Evolutionary conservation across 176 grass and related monocot genomes (phyloP), one percentile per base, ranked within the genome.

Genomic region (Leersia perrieri): DNA sequence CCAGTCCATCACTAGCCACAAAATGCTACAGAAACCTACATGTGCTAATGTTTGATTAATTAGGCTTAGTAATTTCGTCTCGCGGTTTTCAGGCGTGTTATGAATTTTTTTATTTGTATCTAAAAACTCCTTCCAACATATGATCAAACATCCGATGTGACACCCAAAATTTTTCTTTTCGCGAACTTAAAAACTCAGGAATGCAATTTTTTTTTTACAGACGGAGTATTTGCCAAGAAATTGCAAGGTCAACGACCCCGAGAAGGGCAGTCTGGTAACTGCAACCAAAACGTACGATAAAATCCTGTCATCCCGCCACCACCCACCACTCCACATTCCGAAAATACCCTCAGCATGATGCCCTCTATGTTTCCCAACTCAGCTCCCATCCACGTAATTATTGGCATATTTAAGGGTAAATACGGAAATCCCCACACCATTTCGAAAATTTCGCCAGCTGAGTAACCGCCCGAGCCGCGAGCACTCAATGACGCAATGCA

Each of bases 371-470:
- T 29, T 73, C 68, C 76, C 68, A 58, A 31, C 41, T 23, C 38
- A 14, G 0, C 23, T 0, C 62, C 28, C 49, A 30, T 16, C 62
- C 26, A 9, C 60, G 62, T 68, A 73, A 80, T 58, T 73, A 29
- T 22, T 30, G n/a, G 0, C 34, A 25, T 0, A 23, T 1, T 2
- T 1, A n/a, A 61, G 36, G 72, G 65, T 22, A 64, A 0, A 31
- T 5, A 4, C n/a, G 65, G 65, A 9, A 70, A 8, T n/a, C 12
- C 18, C 2, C 0, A 4, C 3, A n/a, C 8, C 60, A 63, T 75
- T 89, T 85, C 64, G 64, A 84, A 88, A 69, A 11, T 44, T 79
- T 67, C 32, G 51, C 53, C 39, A n/a, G 36, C 33, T 30, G 5
- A 49, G 68, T 79, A 69, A 69, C 53, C 39, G 76, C 76, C 60